Conservation (phyloP, 2,329 filamentous ascomycete species). For the Rhynchosporium agropyri region DNA sequence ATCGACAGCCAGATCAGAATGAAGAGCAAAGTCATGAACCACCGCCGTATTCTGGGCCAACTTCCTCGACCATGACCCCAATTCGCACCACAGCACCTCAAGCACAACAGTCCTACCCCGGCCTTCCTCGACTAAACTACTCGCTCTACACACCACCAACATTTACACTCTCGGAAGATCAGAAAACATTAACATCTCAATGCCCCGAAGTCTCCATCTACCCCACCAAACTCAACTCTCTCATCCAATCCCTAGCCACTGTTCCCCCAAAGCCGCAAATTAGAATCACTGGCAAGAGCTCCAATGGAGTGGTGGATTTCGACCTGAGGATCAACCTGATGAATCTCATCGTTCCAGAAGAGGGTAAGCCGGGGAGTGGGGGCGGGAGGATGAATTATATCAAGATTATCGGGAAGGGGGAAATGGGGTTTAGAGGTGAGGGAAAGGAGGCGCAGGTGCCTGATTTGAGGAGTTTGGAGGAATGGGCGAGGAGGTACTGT, state of each 20-base stretch:
- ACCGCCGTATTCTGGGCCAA: slow-evolving; percentile 38
- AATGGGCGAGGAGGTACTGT: slow-evolving; percentile 36
- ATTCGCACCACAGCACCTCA: slow-evolving; percentile 10
- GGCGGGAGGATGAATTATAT: slow-evolving; percentile 54
- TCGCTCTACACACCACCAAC: slow-evolving; percentile 52
- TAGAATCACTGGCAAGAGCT: slow-evolving; percentile 49
- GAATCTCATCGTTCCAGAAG: slow-evolving; percentile 54
- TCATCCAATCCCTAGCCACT: slow-evolving; percentile 53
- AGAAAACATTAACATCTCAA: slow-evolving; percentile 51
- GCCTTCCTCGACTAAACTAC: slow-evolving; percentile 38
- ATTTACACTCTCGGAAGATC: slow-evolving; percentile 55
- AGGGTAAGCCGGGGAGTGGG: slow-evolving; percentile 35
- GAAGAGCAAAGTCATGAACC: slow-evolving; percentile 34
- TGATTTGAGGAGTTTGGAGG: slow-evolving; percentile 27
- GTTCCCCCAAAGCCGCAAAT: slow-evolving; percentile 59
- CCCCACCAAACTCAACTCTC: slow-evolving; percentile 48
- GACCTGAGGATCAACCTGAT: slow-evolving; percentile 58
- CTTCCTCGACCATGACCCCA: slow-evolving; percentile 20
- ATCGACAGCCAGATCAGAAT: slow-evolving; percentile 22
- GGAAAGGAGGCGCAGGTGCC: slow-evolving; percentile 29
- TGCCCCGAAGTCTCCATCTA: slow-evolving; percentile 53
- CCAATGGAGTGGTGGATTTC: slow-evolving; percentile 51
- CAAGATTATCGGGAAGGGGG: slow-evolving; percentile 52
- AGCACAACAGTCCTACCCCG: slow-evolving; percentile 28
- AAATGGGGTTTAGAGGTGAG: slow-evolving; percentile 52